These are phyloP conservation scores for Avicennia marina DNA, from an alignment of 257 asterid species.

Conservation along the genomic window DNA sequence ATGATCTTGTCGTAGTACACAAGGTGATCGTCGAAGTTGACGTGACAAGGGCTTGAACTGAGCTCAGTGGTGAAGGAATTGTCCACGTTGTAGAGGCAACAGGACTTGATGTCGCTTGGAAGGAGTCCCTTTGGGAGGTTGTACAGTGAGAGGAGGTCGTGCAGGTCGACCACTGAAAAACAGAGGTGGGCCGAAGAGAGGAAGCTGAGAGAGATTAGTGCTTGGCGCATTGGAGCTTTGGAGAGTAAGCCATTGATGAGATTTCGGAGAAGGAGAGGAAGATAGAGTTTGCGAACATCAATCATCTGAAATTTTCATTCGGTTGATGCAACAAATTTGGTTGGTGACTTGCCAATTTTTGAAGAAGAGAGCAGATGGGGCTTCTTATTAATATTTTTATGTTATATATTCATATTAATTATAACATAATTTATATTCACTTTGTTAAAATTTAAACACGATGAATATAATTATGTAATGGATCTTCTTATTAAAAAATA, in stretches of 20 bases:
- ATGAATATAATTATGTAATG: no score
- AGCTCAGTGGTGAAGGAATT: slow-evolving; percentile 37
- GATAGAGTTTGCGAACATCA: not conserved
- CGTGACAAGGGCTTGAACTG: slow-evolving; percentile 48
- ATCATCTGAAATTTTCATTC: no score
- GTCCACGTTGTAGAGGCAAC: slow-evolving; percentile 31
- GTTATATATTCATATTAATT: no score
- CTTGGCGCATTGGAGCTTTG: not conserved
- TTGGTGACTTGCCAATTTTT: no score
- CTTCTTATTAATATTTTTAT: no score
- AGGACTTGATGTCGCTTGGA: slow-evolving; percentile 38
- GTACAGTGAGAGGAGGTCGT: slow-evolving; percentile 40
- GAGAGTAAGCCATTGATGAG: slow-evolving; percentile 25
- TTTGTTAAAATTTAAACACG: no score
- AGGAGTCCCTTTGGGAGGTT: slow-evolving; percentile 48
- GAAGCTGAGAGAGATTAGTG: slow-evolving; percentile 26
- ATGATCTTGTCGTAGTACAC: slow-evolving; percentile 49
- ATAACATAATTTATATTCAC: no score
- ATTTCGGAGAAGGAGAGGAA: not conserved
- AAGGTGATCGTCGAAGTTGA: slow-evolving; percentile 46
- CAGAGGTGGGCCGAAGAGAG: slow-evolving; percentile 22
- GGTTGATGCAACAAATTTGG: no score
- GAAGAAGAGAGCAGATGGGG: no score
- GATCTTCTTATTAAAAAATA: no score
- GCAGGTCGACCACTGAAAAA: slow-evolving; percentile 27